Percentiles rank a stretch among this genome's conserved stretches.
Evolutionary conservation across 2,329 filamentous ascomycete genomes (phyloP).

Genomic region (Penicillium vulpinum): DNA sequence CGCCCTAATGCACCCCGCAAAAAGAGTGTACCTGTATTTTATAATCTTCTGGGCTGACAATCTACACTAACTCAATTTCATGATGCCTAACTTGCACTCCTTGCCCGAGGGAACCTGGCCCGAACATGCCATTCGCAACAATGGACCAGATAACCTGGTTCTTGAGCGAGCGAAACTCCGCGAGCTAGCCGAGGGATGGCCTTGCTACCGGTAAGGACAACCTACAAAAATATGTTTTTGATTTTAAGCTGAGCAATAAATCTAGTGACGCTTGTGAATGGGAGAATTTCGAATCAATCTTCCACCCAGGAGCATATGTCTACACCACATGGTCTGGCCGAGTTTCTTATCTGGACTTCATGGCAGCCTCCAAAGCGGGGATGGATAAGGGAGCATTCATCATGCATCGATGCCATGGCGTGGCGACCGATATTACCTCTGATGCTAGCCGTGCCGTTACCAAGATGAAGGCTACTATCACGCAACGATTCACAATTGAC

Average conservation of each 20-base stretch:
- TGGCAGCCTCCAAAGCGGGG: slow-evolving; percentile 52
- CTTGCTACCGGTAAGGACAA: slow-evolving; percentile 43
- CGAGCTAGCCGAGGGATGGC: slow-evolving; percentile 54
- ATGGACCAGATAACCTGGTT: slow-evolving; percentile 47
- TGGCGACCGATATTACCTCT: slow-evolving; percentile 45
- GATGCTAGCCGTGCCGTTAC: slow-evolving; percentile 46
- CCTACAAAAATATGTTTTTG: not conserved
- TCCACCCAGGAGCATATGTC: slow-evolving; percentile 50
- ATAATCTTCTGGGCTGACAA: not conserved
- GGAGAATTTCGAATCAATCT: slow-evolving; percentile 54
- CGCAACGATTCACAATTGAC: slow-evolving; percentile 49
- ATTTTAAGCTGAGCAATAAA: not conserved
- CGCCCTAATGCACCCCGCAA: not conserved
- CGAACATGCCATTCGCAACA: slow-evolving; percentile 47
- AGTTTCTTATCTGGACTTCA: slow-evolving; percentile 47
- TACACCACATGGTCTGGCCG: slow-evolving; percentile 55
- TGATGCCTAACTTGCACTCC: slow-evolving; percentile 39
- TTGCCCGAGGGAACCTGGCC: slow-evolving; percentile 41
- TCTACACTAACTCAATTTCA: slow-evolving; percentile 1
- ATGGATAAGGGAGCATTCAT: slow-evolving; percentile 57
- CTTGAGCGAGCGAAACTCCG: slow-evolving; percentile 51
- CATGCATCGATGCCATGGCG: slow-evolving; percentile 55
- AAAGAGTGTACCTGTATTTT: not conserved
- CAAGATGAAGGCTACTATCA: slow-evolving; percentile 55
- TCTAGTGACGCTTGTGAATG: slow-evolving; percentile 52